Conservation (phyloP, 345 rosid species). For the Kernera saxatilis region DNA sequence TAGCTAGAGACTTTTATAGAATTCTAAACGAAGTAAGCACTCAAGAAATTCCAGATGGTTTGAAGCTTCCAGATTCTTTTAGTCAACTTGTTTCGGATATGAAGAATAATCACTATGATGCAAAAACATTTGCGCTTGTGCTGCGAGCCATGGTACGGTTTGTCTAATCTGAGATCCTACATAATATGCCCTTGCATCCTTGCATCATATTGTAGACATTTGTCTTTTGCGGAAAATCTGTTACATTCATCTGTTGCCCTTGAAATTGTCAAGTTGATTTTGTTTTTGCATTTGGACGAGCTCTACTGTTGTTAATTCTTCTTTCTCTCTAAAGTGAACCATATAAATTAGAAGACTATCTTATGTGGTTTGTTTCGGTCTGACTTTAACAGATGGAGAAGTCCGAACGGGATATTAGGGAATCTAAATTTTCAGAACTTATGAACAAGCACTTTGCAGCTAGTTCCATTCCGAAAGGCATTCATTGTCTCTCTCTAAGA, state of each 20-base stretch:
- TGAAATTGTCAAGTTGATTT: not conserved
- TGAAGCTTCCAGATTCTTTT: constrained; percentile 86
- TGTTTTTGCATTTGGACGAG: not conserved
- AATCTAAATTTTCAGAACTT: constrained; percentile 85
- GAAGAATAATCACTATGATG: constrained; percentile 84
- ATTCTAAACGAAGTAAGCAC: constrained; percentile 76
- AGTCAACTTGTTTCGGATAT: constrained; percentile 79
- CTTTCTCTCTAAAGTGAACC: not conserved
- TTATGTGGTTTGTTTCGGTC: constrained; percentile 3
- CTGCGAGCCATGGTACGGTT: constrained; percentile 82
- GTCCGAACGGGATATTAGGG: constrained; percentile 79
- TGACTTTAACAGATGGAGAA: constrained; percentile 73
- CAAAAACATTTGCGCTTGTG: constrained; percentile 70
- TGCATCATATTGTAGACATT: not conserved
- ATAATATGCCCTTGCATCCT: not conserved
- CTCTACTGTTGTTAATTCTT: not conserved
- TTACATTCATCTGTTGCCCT: not conserved
- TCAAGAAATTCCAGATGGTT: constrained; percentile 75
- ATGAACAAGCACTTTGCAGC: constrained; percentile 99
- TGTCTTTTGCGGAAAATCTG: not conserved
- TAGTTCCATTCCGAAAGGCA: constrained; percentile 95
- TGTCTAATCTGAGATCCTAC: not conserved
- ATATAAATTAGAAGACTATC: not conserved
- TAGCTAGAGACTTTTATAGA: constrained; percentile 79
- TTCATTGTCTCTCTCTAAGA: constrained; percentile 92